Evolutionary conservation across 2,329 filamentous ascomycete genomes (phyloP).

Genomic region (Sphaerostilbella broomeana): DNA sequence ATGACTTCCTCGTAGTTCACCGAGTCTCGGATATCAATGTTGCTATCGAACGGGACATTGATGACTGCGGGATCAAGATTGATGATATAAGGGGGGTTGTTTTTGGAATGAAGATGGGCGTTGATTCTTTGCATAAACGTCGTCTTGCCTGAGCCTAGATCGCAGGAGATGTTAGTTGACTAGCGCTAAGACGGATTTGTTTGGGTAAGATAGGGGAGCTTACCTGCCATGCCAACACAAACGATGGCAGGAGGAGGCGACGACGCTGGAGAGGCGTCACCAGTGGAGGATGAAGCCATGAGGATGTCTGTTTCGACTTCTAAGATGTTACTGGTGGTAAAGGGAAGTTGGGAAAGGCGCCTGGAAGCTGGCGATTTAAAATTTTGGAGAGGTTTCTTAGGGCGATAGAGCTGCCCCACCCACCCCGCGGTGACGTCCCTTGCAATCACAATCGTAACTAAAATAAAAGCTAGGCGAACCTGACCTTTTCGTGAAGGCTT

Average conservation of each 20-base stretch:
- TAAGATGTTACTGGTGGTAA: neutral
- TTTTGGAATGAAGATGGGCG: conserved; percentile 76
- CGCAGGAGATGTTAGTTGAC: neutral
- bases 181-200: neutral
- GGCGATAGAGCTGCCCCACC: conserved; percentile 13
- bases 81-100: conserved; percentile 83
- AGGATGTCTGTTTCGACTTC: neutral
- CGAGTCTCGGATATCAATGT: conserved; percentile 97
- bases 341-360: neutral
- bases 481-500: too few relatives aligned
- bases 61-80: conserved; percentile 95
- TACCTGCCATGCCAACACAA: conserved; percentile 94
- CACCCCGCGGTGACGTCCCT: conserved; percentile 11
- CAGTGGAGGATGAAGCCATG: conserved; percentile 30
- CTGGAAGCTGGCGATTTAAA: conserved; percentile 5
- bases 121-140: conserved; percentile 99
- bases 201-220: conserved; percentile 18
- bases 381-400: conserved; percentile 7
- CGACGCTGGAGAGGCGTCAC: conserved; percentile 20
- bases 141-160: conserved; percentile 85
- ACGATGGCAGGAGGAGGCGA: conserved; percentile 70
- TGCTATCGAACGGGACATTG: conserved; percentile 88
- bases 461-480: too few relatives aligned
- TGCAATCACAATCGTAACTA: neutral
- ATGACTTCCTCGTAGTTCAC: conserved; percentile 99